Base-by-base conservation (phyloP, 352 stramenopile genomes). In the Globisporangium nunn region DNA sequence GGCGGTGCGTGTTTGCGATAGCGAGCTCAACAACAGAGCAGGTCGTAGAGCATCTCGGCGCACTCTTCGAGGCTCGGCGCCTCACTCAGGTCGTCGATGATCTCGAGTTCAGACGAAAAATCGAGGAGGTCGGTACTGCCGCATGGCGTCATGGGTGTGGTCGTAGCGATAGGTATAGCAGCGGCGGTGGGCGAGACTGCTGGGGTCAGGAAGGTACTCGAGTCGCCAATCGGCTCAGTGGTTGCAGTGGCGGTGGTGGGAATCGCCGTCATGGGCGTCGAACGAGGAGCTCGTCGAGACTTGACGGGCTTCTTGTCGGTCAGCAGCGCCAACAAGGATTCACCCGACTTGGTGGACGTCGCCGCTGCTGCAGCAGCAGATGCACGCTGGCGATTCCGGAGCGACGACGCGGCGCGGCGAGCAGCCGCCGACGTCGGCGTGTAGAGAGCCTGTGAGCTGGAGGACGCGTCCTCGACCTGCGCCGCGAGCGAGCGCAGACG, bases 1-100 rank as follows among this genome's bases (percentile, higher is more conserved):
- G 41, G 41, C 6, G 41, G 37, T 43, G 37, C 23, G 23, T 23
- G 23, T 30, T 6, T 30, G 15, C 43, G 17, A 8, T 6, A 6
- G n/a, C 18, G 14, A 10, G 44, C 12, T 41, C 31, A 74, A 29
- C 56, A 81, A 54, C 84, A 87, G 40, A 89, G 73, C 61, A 89
- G 62, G 23, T 89, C 78, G 58, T 87, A 72, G 35, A 89, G 66
- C 53, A 80, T 78, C 35, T 75, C 78, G 40, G 74, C 78, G 49
- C 76, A 88, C 52, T 85, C 78, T 40, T 89, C 74, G 1, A 89
- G 68, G 23, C 70, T 81, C 35, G 78, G 78, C 15, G 68, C 75
- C 28, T 76, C 65, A 35, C 65, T 73, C 49, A 71, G 70, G 41
- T 83, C 78, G 49, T 70, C 74, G 7, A 64, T 50, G 51, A 64